Percentiles rank a stretch among this genome's conserved stretches.
Evolutionary conservation across 768 basidiomycete species (phyloP).

Genomic region (Amanita phalloides): DNA sequence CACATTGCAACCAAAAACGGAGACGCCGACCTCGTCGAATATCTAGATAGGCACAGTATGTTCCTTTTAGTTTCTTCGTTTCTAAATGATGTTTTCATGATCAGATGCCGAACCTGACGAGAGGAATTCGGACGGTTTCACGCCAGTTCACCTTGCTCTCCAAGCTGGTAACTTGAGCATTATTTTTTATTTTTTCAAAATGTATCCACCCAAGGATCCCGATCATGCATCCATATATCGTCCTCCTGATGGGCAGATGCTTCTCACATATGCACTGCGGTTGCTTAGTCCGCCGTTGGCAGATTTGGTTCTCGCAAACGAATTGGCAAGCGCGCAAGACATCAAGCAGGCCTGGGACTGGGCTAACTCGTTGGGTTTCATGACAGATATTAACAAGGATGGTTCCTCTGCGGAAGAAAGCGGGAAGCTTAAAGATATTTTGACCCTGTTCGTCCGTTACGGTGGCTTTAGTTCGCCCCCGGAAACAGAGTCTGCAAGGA

Average conservation of each 20-base stretch:
- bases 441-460: conserved; percentile 38
- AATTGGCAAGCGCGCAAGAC: conserved; percentile 37
- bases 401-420: conserved; percentile 14
- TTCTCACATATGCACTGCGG: conserved; percentile 47
- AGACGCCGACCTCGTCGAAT: conserved; percentile 47
- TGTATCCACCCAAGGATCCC: conserved; percentile 41
- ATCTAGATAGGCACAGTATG: conserved; percentile 67
- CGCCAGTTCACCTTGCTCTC: conserved; percentile 60
- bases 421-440: conserved; percentile 36
- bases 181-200: conserved; percentile 50
- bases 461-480: conserved; percentile 41
- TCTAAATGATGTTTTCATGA: conserved; percentile 8
- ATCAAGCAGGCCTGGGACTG: conserved; percentile 41
- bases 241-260: conserved; percentile 25
- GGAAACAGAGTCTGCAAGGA: conserved; percentile 10
- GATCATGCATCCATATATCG: conserved; percentile 43
- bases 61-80: conserved; percentile 14
- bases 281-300: conserved; percentile 55
- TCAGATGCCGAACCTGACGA: conserved; percentile 69
- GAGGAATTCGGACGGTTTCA: conserved; percentile 42
- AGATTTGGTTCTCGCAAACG: conserved; percentile 51
- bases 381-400: conserved; percentile 13
- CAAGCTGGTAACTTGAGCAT: conserved; percentile 39
- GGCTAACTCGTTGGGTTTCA: conserved; percentile 24
- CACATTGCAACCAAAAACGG: conserved; percentile 55